phyloP scores from a whole-genome alignment of 2,329 filamentous ascomycete genomes.

The Botryosphaeria agaves region DNA sequence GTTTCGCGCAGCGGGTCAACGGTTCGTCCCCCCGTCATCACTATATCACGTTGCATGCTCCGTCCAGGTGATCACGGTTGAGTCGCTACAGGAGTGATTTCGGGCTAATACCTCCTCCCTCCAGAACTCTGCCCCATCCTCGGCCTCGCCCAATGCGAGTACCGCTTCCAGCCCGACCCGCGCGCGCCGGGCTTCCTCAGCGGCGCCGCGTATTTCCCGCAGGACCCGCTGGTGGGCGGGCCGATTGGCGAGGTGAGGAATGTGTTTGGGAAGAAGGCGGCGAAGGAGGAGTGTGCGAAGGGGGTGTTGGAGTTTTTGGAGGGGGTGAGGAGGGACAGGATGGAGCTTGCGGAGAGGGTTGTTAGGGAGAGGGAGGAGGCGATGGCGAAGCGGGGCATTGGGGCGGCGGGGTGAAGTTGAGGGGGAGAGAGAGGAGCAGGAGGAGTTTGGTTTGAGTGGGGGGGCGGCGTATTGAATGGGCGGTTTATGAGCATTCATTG shows the following conservation, averaged over 20 bases:
- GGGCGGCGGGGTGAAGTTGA: too few species aligned
- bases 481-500: too few species aligned
- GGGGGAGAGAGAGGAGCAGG: background rate
- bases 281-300: slow-evolving; percentile 30
- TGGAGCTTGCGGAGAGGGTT: background rate
- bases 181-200: slow-evolving; percentile 14
- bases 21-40: too few species aligned
- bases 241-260: slow-evolving; percentile 23
- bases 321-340: slow-evolving; percentile 10
- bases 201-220: slow-evolving; percentile 17
- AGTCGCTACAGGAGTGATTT: background rate
- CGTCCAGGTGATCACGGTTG: too few species aligned
- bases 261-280: slow-evolving; percentile 30
- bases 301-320: slow-evolving; percentile 21
- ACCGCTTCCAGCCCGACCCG: slow-evolving; percentile 5
- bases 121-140: slow-evolving; percentile 7
- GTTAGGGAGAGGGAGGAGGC: too few species aligned
- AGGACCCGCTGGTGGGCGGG: slow-evolving; percentile 12
- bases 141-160: slow-evolving; percentile 9
- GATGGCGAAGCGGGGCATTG: too few species aligned
- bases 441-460: too few species aligned
- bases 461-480: too few species aligned
- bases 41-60: too few species aligned
- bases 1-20: slow-evolving; percentile 6
- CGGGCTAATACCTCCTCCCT: background rate